Base-by-base conservation (phyloP, 1,139 yeast species). In the Casaregolazyma suthepensis region DNA sequence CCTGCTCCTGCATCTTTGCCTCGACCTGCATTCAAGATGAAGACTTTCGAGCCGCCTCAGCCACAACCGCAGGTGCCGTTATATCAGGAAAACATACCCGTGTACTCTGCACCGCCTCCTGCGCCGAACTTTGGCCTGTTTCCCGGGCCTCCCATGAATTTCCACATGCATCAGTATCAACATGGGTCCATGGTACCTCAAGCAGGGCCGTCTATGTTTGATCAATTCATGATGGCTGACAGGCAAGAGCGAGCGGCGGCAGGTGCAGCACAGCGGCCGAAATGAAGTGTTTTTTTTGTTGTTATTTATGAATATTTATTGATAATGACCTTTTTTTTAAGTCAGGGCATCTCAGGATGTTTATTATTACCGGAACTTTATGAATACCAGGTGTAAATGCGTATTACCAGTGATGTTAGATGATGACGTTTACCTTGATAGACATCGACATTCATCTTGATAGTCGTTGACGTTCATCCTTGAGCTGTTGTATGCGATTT, bases 1-100 rank as follows among this genome's bases (percentile, higher is more conserved):
- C 77, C 77, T 5, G 77, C 75, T 5, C 72, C 77, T 1, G 67
- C 73, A n/a, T 63, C 74, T 13, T 62, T 74, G 19, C 77, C 77
- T n/a, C 65, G 69, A 44, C 77, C 77, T 10, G 60, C 61, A 38
- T 71, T 70, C 57, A 59, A 63, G 56, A 48, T 56, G 48, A 59
- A 61, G 53, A 47, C 63, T 4, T 53, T 52, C 17, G 40, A 35
- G 40, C 40, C 15, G 40, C 40, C 9, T 5, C 40, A 35, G 40
- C 17, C 17, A 13, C 40, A 35, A 15, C 40, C 40, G 9, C 9
- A 35, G 7, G 17, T 35, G 17, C 40, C 40, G 17, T 15, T 35
- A 17, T 35, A 35, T 35, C 40, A 35, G 17, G 40, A 35, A 35
- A 35, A 35, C 40, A 35, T 15, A 3, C 40, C 40, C 13, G 5